Percentiles rank a stretch among this genome's conserved stretches.
Conservation (phyloP, 106 monocot genomes). For the Platanthera guangdongensis region DNA sequence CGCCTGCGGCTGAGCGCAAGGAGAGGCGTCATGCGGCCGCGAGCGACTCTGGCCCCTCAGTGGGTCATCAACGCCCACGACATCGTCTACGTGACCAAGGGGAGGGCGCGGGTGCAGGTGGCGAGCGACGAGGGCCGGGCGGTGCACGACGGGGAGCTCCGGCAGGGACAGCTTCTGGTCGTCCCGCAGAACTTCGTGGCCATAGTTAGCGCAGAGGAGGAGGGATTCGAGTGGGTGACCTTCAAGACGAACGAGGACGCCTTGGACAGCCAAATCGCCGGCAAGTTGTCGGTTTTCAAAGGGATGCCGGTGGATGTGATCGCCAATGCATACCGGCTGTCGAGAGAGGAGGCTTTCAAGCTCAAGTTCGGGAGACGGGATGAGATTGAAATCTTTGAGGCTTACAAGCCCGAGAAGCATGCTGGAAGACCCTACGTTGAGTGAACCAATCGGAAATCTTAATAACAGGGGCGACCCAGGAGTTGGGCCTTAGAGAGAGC, state of each 20-base stretch:
- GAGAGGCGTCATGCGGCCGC: slow-evolving; percentile 13
- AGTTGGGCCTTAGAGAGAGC: no score
- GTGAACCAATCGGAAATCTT: no score
- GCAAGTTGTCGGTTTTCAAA: slow-evolving; percentile 17
- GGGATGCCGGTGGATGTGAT: slow-evolving; percentile 21
- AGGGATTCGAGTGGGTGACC: slow-evolving; percentile 29
- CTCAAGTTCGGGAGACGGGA: background rate
- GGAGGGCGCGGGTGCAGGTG: slow-evolving; percentile 14
- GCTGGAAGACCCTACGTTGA: background rate
- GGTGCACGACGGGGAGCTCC: slow-evolving; percentile 10
- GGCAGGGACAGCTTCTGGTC: slow-evolving; percentile 15
- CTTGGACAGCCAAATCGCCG: slow-evolving; percentile 16
- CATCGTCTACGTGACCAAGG: slow-evolving; percentile 19
- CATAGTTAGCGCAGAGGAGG: slow-evolving; percentile 9
- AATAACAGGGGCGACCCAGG: no score
- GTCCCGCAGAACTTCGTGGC: slow-evolving; percentile 20
- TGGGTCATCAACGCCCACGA: slow-evolving; percentile 25
- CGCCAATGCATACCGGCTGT: slow-evolving; percentile 17
- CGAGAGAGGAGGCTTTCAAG: slow-evolving; percentile 6
- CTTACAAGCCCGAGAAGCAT: background rate
- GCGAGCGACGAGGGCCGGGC: slow-evolving; percentile 10
- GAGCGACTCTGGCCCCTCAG: slow-evolving; percentile 3
- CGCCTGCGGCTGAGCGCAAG: slow-evolving; percentile 27
- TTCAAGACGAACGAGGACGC: slow-evolving; percentile 15
- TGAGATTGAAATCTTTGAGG: background rate